Conservation (phyloP, 495 filamentous ascomycete species). For the Endocarpon pusillum region DNA sequence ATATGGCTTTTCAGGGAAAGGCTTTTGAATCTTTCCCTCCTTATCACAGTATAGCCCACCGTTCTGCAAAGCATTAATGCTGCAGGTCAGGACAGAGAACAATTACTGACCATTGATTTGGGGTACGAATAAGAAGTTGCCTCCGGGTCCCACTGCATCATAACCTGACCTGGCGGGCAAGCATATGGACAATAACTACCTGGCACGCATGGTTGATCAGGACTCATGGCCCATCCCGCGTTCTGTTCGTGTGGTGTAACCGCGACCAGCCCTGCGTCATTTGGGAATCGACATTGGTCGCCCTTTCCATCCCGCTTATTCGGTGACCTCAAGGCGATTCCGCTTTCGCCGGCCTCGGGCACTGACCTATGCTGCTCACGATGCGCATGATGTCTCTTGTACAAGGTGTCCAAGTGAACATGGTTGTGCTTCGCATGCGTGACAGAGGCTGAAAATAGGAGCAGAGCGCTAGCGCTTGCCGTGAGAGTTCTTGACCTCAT, state of each 20-base stretch:
- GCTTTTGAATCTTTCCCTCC: slow-evolving; percentile 48
- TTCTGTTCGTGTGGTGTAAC: slow-evolving; percentile 49
- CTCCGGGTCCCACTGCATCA: slow-evolving; percentile 62
- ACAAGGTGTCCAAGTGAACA: background rate
- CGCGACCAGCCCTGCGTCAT: slow-evolving; percentile 46
- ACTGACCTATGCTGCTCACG: slow-evolving; percentile 1
- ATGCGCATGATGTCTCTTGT: background rate
- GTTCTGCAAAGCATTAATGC: slow-evolving; percentile 30
- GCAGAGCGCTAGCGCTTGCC: slow-evolving; percentile 1
- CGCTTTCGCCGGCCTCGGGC: background rate
- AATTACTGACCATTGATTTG: slow-evolving; percentile 49
- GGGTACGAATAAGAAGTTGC: slow-evolving; percentile 52
- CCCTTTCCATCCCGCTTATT: slow-evolving; percentile 22
- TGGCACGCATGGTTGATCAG: slow-evolving; percentile 51
- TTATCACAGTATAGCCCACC: slow-evolving; percentile 63
- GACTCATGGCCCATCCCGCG: slow-evolving; percentile 71
- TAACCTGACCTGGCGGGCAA: slow-evolving; percentile 58
- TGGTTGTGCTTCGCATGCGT: background rate
- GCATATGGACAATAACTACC: slow-evolving; percentile 65
- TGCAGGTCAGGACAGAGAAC: background rate
- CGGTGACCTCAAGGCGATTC: background rate
- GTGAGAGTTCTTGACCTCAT: slow-evolving; percentile 1
- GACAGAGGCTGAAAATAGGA: background rate
- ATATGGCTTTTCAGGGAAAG: slow-evolving; percentile 50
- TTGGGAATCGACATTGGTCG: slow-evolving; percentile 47